Base-by-base conservation (phyloP, 2,329 filamentous ascomycete genomes). In the Calonectria hongkongensis region DNA sequence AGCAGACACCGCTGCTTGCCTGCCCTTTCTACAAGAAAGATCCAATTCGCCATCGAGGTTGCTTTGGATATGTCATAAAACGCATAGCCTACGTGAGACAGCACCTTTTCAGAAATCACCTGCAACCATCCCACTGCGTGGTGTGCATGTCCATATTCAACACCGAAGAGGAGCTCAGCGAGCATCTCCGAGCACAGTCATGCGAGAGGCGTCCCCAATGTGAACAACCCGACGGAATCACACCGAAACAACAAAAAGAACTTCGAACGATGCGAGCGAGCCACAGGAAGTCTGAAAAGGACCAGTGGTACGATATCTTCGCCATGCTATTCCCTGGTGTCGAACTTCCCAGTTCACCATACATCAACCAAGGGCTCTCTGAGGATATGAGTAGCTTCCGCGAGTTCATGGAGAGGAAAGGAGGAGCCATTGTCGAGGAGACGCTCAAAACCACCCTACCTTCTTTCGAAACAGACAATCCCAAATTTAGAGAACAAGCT, bases 1-100 rank as follows among this genome's bases (percentile, higher is more conserved):
- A 60, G 4, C 43, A 56, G 6, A 48, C 43, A 10, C 51, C 30
- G 10, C 28, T 21, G 4, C 28, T 71, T 10, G 69, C 69, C 4
- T 71, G 69, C n/a, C 69, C 69, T 10, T 71, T 62, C 54, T 71
- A 71, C 51, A 71, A 71, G 36, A 66, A 71, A 10, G 56, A 67
- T 25, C 63, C 63, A 16, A 67, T 67, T 13, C 43, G 45, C 2
- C 63, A 71, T 18, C n/a, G 45, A 13, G 51, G 51, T 8, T 71
- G 69, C 4, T 56, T 62, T 10, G 36, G 63, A 30, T 68, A 62
- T 30, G 16, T 68, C 16, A 39, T 71, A 12, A 67, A 50, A 21
- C 51, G 64, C 3, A 71, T 71, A 9, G 48, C 63, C 7, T 66
- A 71, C 25, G 69, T 71, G 39, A 71, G 66, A 15, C 69, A 71